Percentiles rank a stretch among this genome's conserved stretches.
Conservation (phyloP, 2,329 filamentous ascomycete species). For the Alternaria sp. region DNA sequence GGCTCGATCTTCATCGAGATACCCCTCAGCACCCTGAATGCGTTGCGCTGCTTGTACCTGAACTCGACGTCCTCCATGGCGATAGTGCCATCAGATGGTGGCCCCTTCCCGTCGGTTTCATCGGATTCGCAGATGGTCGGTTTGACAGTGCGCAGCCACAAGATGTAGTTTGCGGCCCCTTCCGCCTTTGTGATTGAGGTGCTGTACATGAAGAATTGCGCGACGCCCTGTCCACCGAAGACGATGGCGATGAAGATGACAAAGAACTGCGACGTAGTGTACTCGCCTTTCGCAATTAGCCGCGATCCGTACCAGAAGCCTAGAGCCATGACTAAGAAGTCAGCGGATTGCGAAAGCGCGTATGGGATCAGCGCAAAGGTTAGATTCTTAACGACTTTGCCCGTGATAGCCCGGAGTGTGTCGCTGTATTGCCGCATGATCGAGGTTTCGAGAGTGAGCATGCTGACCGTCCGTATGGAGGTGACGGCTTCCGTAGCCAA, state of each 20-base stretch:
- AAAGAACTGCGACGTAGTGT: conserved; percentile 78
- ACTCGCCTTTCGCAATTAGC: conserved; percentile 49
- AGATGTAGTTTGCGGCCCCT: conserved; percentile 68
- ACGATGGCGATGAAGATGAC: background rate
- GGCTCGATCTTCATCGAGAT: conserved; percentile 54
- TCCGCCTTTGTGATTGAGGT: conserved; percentile 87
- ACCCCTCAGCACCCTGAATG: conserved; percentile 4
- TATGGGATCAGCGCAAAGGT: conserved; percentile 7
- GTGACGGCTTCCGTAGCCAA: background rate
- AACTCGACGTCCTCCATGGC: conserved; percentile 9
- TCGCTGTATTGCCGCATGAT: background rate
- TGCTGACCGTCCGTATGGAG: background rate
- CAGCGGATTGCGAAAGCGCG: conserved; percentile 76
- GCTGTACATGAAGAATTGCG: conserved; percentile 8
- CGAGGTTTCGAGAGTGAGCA: background rate
- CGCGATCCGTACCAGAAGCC: conserved; percentile 73
- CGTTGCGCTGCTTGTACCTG: background rate
- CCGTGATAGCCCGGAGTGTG: background rate
- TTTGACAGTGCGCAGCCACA: conserved; percentile 47
- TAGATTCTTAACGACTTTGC: background rate
- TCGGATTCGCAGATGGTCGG: conserved; percentile 40
- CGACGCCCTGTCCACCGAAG: conserved; percentile 42
- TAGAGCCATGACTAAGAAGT: conserved; percentile 78
- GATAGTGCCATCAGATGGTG: background rate
- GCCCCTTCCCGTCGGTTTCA: background rate